These are phyloP conservation scores for Vaccinium myrtillus DNA, from an alignment of 148 eudicot species.

Conservation along the genomic window DNA sequence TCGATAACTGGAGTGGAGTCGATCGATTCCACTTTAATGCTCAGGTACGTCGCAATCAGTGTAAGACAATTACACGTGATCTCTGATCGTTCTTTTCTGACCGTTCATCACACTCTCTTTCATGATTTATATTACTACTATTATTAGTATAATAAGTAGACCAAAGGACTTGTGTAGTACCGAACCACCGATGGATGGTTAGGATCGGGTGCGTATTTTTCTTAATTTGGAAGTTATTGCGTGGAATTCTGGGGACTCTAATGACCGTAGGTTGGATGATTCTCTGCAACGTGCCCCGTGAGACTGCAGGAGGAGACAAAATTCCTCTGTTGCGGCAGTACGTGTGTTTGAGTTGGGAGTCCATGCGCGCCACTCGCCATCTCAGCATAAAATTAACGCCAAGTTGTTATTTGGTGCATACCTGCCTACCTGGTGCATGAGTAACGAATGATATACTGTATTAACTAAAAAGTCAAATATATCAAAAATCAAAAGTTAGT, in stretches of 20 bases:
- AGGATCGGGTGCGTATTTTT: background rate
- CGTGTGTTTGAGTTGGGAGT: background rate
- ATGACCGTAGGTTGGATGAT: background rate
- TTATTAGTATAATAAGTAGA: too few species aligned
- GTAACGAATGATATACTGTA: too few species aligned
- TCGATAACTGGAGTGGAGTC: conserved; percentile 85
- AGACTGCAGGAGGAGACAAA: background rate
- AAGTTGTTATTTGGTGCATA: background rate
- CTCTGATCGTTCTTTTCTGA: background rate
- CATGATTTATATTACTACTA: too few species aligned
- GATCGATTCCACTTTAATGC: conserved; percentile 94
- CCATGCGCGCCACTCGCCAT: background rate
- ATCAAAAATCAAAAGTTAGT: too few species aligned
- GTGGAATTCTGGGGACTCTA: background rate
- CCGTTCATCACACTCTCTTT: background rate
- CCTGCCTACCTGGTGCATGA: too few species aligned
- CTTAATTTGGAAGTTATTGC: background rate
- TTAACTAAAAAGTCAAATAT: too few species aligned
- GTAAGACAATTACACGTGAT: background rate
- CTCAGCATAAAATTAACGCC: background rate
- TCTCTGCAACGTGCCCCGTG: background rate
- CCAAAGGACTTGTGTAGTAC: too few species aligned
- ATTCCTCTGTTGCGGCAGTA: background rate
- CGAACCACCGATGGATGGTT: too few species aligned
- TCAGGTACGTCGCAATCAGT: conserved; percentile 29